Evolutionary conservation across 495 filamentous ascomycete genomes (phyloP), one percentile per base, ranked within the genome.

Genomic region (Xylaria nigripes): DNA sequence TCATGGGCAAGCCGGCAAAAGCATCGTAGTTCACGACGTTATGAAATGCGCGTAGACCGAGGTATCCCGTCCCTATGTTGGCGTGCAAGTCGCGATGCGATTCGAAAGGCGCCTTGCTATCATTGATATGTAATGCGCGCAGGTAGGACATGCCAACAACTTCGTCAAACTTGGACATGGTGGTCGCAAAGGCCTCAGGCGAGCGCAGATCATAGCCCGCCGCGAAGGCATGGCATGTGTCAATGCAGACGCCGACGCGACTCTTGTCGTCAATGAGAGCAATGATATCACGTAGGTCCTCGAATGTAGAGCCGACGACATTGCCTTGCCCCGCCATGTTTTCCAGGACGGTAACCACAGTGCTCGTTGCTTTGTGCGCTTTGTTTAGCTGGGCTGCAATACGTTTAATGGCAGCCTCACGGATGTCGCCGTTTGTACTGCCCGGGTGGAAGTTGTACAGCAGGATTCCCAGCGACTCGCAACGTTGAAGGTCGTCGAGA

Each of bases 361-460:
- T 80, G 1, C 68, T 73, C 0, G 92, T 96, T 30, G 77, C 83
- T 48, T 76, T 73, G 59, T 96, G 88, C 1, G 90, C 89, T 50
- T 78, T 79, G 60, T 94, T 95, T 1, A 98, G 75, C 44, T 87
- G 79, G 23, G 71, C 68, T 15, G 93, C 90, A 45, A 98, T 85
- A 21, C 91, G 84, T 18, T 72, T 69, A 52, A 94, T 86, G 7
- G 91, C 92, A 19, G 80, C 78, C 0, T 76, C 71, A 41, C 86
- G 82, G 13, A 79, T 72, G 7, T 75, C 75, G 50, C 82, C 80
- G 59, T 84, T 83, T 6, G 84, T 84, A 50, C 80, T 90, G 46
- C 93, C 93, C 0, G 93, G 93, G 67, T 98, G 93, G 75, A 98
- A 97, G 69, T 98, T 98, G 74, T 97, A 98, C 15, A 97, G 76